Evolutionary conservation across 441 rosid species (phyloP).

Genomic region (Aquilaria agallochum): DNA sequence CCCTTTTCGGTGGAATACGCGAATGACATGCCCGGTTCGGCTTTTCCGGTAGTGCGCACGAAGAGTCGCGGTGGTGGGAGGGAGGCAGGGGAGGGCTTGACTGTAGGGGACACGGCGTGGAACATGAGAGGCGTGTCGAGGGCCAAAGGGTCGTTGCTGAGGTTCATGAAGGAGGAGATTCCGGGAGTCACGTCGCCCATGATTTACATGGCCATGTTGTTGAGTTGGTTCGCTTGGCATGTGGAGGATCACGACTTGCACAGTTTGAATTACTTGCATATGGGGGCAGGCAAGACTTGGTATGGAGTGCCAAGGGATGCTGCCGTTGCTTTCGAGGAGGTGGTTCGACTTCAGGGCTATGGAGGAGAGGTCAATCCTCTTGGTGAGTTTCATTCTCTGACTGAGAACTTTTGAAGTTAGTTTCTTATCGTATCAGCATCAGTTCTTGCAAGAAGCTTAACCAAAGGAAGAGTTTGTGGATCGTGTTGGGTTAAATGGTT

Average conservation of each 20-base stretch:
- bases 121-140: slow-evolving; percentile 96
- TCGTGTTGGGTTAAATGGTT: no score
- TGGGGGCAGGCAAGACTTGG: slow-evolving; percentile 98
- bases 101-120: slow-evolving; percentile 92
- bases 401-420: no score
- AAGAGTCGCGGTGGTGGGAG: slow-evolving; percentile 26
- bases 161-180: slow-evolving; percentile 98
- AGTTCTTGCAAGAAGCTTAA: no score
- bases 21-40: slow-evolving; percentile 98
- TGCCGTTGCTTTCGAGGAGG: slow-evolving; percentile 93
- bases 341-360: slow-evolving; percentile 90
- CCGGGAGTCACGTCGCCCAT: slow-evolving; percentile 98
- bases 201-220: slow-evolving; percentile 96
- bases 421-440: no score
- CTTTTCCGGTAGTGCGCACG: slow-evolving; percentile 26
- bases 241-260: slow-evolving; percentile 97
- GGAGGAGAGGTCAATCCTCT: slow-evolving; percentile 96
- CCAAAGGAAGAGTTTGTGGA: no score
- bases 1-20: slow-evolving; percentile 97
- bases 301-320: slow-evolving; percentile 95
- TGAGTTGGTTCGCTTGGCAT: slow-evolving; percentile 99
- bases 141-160: slow-evolving; percentile 88
- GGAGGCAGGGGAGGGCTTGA: slow-evolving; percentile 55
- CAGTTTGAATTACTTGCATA: slow-evolving; percentile 96
- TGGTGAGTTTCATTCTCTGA: slow-evolving; percentile 41